phyloP scores from a whole-genome alignment of 2,329 filamentous ascomycete genomes.

The Zasmidium citrigriseum region DNA sequence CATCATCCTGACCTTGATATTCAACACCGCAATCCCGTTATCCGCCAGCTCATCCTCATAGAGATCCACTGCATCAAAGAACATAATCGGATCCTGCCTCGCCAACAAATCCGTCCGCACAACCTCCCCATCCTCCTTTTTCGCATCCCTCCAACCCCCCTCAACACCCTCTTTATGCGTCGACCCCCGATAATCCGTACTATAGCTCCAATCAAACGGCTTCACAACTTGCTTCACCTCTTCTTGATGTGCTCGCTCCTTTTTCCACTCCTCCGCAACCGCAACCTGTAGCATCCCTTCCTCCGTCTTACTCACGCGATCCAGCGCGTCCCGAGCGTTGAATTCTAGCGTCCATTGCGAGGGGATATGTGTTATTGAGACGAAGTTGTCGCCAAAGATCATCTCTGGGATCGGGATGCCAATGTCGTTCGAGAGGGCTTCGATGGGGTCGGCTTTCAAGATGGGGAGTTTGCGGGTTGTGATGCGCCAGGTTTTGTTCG shows the following conservation, averaged over 20 bases:
- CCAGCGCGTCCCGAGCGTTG: slow-evolving; percentile 82
- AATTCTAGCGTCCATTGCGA: slow-evolving; percentile 80
- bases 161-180: slow-evolving; percentile 35
- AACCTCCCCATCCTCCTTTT: slow-evolving; percentile 26
- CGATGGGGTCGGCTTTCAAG: slow-evolving; percentile 86
- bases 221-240: slow-evolving; percentile 92
- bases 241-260: slow-evolving; percentile 70
- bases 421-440: slow-evolving; percentile 75
- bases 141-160: slow-evolving; percentile 7
- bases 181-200: slow-evolving; percentile 80
- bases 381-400: slow-evolving; percentile 97
- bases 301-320: slow-evolving; percentile 91
- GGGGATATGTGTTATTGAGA: slow-evolving; percentile 70
- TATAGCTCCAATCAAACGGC: slow-evolving; percentile 98
- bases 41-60: slow-evolving; percentile 98
- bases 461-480: slow-evolving; percentile 89
- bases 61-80: slow-evolving; percentile 93
- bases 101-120: slow-evolving; percentile 87
- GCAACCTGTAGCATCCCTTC: slow-evolving; percentile 88
- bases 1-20: slow-evolving; percentile 91
- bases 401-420: slow-evolving; percentile 93
- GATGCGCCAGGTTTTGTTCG: slow-evolving; percentile 51
- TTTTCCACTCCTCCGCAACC: slow-evolving; percentile 86
- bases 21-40: slow-evolving; percentile 89
- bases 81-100: slow-evolving; percentile 87